phyloP scores from a whole-genome alignment of 108 stramenopile species.

The Schizochytrium sp. region DNA sequence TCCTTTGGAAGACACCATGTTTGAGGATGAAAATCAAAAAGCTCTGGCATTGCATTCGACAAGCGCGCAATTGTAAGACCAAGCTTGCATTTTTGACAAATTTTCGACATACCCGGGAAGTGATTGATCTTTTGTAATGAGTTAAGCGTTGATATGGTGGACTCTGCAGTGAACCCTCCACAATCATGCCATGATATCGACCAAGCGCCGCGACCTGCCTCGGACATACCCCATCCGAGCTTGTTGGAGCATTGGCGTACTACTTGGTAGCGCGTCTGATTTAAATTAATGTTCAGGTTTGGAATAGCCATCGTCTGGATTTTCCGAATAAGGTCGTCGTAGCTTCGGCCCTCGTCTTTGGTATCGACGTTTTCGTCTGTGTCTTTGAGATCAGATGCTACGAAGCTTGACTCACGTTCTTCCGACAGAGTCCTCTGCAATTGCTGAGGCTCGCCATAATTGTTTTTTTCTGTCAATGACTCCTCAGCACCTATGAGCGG shows the following conservation, averaged over 20 bases:
- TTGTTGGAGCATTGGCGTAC: background rate
- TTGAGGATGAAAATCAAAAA: conserved; percentile 82
- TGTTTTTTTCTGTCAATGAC: no score
- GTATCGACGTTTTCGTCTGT: background rate
- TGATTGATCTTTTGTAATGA: conserved; percentile 76
- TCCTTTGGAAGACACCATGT: conserved; percentile 83
- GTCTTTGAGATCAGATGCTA: no score
- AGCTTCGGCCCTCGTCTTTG: background rate
- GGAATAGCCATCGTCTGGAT: background rate
- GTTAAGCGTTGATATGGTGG: conserved; percentile 9
- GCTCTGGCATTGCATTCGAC: conserved; percentile 78
- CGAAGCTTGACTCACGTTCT: no score
- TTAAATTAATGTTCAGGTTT: background rate
- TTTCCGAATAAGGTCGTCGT: background rate
- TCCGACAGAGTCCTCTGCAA: no score
- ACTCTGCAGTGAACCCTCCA: conserved; percentile 57
- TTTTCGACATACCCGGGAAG: conserved; percentile 87
- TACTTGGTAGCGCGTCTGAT: conserved; percentile 54
- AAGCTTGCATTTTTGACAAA: conserved; percentile 82
- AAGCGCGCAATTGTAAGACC: conserved; percentile 84
- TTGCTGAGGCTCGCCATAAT: no score
- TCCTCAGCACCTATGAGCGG: no score
- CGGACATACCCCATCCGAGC: conserved; percentile 22
- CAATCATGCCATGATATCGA: conserved; percentile 35
- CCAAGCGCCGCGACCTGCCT: background rate